Base-by-base conservation (phyloP, 257 asterid genomes). In the Capsicum pubescens region DNA sequence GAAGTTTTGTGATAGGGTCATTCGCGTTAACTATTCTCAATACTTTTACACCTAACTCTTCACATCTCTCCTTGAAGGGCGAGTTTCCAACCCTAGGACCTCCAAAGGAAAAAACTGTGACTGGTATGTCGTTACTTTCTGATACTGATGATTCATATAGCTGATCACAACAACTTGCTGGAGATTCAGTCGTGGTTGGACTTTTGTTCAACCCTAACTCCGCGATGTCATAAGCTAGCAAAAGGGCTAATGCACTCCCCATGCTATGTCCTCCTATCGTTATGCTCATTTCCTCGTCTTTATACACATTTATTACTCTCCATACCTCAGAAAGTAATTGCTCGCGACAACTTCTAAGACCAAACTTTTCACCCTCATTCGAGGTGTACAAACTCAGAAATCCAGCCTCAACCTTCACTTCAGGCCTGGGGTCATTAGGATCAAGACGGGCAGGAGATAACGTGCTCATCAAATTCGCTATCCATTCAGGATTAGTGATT, bases 21-120 rank as follows among this genome's bases (percentile, higher is more conserved):
- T 92, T 93, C 26, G 84, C 92, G 19, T 93, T 93, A 11, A 90
- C 94, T 6, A 93, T 85, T 66, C 95, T 83, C 14, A 92, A 64
- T 14, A 92, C 94, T 56, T 85, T 92, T 4, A 93, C 93, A 1
- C 97, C 97, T 58, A 92, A 21, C 64, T 91, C 93, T 2, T 93
- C 94, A 52, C 94, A 93, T 50, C 97, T 89, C 60, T 89, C 90
- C 52, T 93, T 93, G 66, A 93, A 93, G 9, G 88, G 87, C 7
- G 86, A 85, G 54, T 93, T 93, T 10, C 97, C 97, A 26, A 93
- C 97, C 44, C 95, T 87, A 8, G 95, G 97, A 46, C 97, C 95
- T 26, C 93, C 95, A 16, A 92, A 93, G 0, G 85, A 89, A 91
- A 48, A 93, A 86, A 84, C 90, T 87, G 60, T 74, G 10, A 72